phyloP scores from a whole-genome alignment of 1,284 basidiomycete species.

The Golubevia sp. region DNA sequence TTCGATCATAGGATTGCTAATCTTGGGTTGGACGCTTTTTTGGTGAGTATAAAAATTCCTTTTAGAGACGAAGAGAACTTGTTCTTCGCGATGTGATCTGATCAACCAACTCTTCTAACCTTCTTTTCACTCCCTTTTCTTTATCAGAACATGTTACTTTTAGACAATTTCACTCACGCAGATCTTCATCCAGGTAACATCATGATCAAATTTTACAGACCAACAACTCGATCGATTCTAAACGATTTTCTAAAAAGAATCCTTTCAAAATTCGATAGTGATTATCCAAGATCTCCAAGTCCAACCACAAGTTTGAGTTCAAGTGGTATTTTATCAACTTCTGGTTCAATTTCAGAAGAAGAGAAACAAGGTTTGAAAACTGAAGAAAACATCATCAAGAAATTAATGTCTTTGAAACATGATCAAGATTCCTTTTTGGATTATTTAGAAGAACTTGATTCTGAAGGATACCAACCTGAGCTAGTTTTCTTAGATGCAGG shows the following conservation, averaged over 20 bases:
- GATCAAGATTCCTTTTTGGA: slow-evolving; percentile 72
- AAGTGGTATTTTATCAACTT: background rate
- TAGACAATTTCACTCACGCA: slow-evolving; percentile 97
- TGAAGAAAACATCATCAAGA: background rate
- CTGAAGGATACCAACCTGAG: slow-evolving; percentile 85
- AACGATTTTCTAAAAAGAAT: slow-evolving; percentile 37
- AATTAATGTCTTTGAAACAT: too few relatives aligned
- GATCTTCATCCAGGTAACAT: slow-evolving; percentile 87
- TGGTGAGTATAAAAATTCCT: slow-evolving; percentile 72
- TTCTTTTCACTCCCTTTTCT: too few relatives aligned
- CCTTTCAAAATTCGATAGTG: slow-evolving; percentile 50
- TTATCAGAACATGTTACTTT: slow-evolving; percentile 87
- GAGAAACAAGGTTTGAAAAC: too few relatives aligned
- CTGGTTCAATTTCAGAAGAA: background rate
- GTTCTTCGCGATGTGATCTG: background rate
- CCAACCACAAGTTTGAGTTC: background rate
- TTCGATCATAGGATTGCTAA: slow-evolving; percentile 89
- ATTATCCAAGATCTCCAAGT: slow-evolving; percentile 31
- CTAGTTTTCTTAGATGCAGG: slow-evolving; percentile 96
- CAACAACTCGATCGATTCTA: slow-evolving; percentile 63
- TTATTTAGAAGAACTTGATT: slow-evolving; percentile 71
- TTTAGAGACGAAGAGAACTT: too few relatives aligned
- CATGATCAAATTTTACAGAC: slow-evolving; percentile 93
- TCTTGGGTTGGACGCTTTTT: slow-evolving; percentile 89
- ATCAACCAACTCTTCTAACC: background rate